Base-by-base conservation (phyloP, 2,329 filamentous ascomycete genomes). In the Trichoderma brevicompactum region DNA sequence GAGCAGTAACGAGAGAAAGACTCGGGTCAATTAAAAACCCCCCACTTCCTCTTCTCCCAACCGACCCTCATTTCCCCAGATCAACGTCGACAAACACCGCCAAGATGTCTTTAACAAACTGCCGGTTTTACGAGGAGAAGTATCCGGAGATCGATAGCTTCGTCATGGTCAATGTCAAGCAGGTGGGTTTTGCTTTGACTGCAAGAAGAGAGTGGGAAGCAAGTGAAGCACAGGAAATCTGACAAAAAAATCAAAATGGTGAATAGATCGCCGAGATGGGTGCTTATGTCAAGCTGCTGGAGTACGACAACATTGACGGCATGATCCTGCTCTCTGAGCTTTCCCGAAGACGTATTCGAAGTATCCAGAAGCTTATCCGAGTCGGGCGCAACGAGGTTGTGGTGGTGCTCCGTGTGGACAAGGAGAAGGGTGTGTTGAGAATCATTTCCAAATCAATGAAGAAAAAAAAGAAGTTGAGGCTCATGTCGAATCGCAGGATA, bases 161-260 rank as follows among this genome's bases (percentile, higher is more conserved):
- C 82, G 96, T 99, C 78, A 99, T 99, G 95, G 95, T 99, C 79
- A 99, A 98, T 81, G 95, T 98, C 75, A 96, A 97, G 87, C 93
- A 97, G 89, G 91, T 94, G 78, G 69, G 85, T 64, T 63, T 32
- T 6, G 2, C 15, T 60, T 17, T 10, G 65, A 32, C 54, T 52
- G 63, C 23, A 9, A 48, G 34, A 7, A 19, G 32, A 19, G 17
- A 60, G 2, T 32, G 23, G 19, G 48, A 32, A 36, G 28, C 40
- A 43, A 34, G 17, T 32, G 13, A 48, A 52, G 34, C 23, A 40
- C 13, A 17, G 54, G 43, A 54, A 50, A 32, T 60, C 55, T 53
- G 40, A 50, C 55, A 46, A 52, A 67, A 64, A 60, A 64, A 65
- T 44, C 2, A 9, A 53, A 62, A 66, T 66, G 55, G 62, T 59